A percentile compares a stretch with the other conserved stretches of the same genome.
phyloP scores from a whole-genome alignment of 805 yeast genomes.

The Metschnikowia lunata region DNA sequence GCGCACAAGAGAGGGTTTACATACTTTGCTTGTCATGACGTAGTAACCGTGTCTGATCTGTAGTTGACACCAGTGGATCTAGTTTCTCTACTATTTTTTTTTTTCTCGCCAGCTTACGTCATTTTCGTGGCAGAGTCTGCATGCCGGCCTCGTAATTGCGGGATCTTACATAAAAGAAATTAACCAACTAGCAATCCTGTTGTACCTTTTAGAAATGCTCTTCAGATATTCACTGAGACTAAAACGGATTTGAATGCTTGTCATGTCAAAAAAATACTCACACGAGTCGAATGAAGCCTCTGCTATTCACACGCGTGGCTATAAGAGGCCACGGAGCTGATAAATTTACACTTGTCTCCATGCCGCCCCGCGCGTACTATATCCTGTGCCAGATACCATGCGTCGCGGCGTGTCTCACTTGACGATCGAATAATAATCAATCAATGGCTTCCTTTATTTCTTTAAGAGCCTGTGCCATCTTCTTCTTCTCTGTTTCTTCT shows the following conservation, averaged over 20 bases:
- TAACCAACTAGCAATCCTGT: too few species aligned
- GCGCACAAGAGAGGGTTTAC: constrained; percentile 5
- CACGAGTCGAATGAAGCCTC: too few species aligned
- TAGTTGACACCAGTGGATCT: too few species aligned
- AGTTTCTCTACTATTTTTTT: not conserved
- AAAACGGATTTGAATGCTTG: too few species aligned
- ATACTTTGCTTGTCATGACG: constrained; percentile 22
- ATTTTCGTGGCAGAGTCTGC: constrained; percentile 6
- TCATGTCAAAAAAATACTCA: too few species aligned
- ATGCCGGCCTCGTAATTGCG: constrained; percentile 8
- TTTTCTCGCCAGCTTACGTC: constrained; percentile 13
- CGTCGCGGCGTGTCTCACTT: not conserved
- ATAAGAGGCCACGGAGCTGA: too few species aligned
- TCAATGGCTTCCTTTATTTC: constrained; percentile 11
- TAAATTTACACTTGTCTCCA: not conserved
- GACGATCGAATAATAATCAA: not conserved
- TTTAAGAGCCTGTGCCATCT: constrained; percentile 19
- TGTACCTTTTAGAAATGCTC: too few species aligned
- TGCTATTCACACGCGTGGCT: too few species aligned
- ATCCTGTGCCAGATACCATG: too few species aligned
- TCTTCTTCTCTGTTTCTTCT: constrained; percentile 25
- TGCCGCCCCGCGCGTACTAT: not conserved
- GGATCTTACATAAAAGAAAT: constrained; percentile 7
- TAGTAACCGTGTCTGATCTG: not conserved
- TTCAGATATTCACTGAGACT: too few species aligned